Evolutionary conservation across 495 filamentous ascomycete species (phyloP).

Genomic region (Penicillium angulare): DNA sequence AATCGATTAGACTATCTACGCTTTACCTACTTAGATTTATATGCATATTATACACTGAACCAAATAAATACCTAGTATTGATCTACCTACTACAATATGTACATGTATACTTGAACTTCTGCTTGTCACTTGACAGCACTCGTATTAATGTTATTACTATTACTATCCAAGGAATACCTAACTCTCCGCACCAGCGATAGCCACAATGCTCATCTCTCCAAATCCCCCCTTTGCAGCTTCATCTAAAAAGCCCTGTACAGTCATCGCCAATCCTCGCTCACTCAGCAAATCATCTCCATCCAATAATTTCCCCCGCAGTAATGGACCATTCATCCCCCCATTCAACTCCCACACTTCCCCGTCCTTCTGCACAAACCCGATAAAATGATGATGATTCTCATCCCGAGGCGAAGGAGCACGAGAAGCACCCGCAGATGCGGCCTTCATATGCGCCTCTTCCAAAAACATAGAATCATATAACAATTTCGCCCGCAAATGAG

Average conservation of each 20-base stretch:
- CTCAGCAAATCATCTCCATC: conserved; percentile 68
- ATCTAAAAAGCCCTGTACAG: conserved; percentile 60
- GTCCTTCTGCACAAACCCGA: conserved; percentile 74
- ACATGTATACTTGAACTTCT: no score
- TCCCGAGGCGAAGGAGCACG: conserved; percentile 61
- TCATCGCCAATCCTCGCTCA: conserved; percentile 59
- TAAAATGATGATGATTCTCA: conserved; percentile 68
- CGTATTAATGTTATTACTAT: no score
- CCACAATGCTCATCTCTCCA: conserved; percentile 66
- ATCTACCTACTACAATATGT: no score
- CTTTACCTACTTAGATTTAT: no score
- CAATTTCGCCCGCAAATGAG: conserved; percentile 54
- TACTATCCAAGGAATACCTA: neutral
- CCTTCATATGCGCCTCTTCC: conserved; percentile 67
- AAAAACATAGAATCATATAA: conserved; percentile 67
- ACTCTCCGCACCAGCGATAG: conserved; percentile 26
- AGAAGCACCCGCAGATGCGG: conserved; percentile 66
- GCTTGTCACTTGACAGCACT: no score
- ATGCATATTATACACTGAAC: no score
- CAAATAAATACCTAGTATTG: no score
- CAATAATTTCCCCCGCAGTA: conserved; percentile 61
- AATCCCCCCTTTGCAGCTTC: conserved; percentile 49
- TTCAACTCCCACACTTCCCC: conserved; percentile 80
- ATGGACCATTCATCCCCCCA: conserved; percentile 69
- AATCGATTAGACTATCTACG: no score